Evolutionary conservation across 2,329 filamentous ascomycete genomes (phyloP).

Genomic region (Didymella segeticola): DNA sequence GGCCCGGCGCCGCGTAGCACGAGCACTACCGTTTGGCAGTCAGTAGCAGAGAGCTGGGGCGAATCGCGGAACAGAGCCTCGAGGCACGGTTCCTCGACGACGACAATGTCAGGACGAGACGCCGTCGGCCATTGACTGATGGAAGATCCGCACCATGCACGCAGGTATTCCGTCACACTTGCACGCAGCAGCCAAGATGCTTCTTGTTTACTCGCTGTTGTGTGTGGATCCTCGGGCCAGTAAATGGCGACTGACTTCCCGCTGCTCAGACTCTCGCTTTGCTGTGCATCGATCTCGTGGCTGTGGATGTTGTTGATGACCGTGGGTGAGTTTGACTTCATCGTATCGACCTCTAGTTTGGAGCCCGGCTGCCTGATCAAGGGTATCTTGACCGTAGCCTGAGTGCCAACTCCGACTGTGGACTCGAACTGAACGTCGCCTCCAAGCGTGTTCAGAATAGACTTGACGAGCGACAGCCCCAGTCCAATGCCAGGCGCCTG

Average conservation of each 20-base stretch:
- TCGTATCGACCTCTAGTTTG: not conserved
- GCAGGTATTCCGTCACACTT: constrained; percentile 20
- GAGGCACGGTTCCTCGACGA: constrained; percentile 4
- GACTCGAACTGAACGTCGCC: constrained; percentile 27
- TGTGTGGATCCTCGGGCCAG: not conserved
- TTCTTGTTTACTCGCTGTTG: not conserved
- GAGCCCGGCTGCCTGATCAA: constrained; percentile 9
- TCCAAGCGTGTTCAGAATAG: constrained; percentile 21
- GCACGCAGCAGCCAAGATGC: constrained; percentile 7
- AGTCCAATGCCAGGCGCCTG: constrained; percentile 28
- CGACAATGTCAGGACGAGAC: not conserved
- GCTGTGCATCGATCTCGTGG: not conserved
- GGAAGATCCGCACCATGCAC: constrained; percentile 25
- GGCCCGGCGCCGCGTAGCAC: constrained; percentile 3
- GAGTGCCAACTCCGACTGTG: constrained; percentile 7
- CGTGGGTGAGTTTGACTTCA: not conserved
- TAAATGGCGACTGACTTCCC: not conserved
- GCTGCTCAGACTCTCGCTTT: not conserved
- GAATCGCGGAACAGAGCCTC: not conserved
- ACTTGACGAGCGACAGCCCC: constrained; percentile 29
- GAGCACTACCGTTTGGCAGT: constrained; percentile 5
- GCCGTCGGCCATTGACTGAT: not conserved
- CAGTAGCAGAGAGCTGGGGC: not conserved
- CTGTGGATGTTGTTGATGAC: not conserved
- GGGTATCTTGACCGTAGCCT: constrained; percentile 8